A percentile compares a stretch with the other conserved stretches of the same genome.
These are phyloP conservation scores for Annulohypoxylon nitens DNA, from an alignment of 495 filamentous ascomycete genomes.

Conservation along the genomic window DNA sequence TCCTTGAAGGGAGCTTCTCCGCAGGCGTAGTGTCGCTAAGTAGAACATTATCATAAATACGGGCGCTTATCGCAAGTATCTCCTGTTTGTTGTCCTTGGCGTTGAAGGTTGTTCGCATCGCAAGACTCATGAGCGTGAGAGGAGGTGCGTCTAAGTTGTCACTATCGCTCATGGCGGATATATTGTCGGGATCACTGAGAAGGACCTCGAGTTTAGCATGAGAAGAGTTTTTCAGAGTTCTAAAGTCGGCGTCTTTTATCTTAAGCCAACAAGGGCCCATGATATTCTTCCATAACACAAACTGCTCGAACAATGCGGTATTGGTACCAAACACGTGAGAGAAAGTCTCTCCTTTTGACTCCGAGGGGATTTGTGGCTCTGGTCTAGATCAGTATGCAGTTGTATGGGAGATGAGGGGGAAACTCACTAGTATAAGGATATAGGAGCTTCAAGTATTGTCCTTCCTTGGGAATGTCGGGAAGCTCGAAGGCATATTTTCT, in stretches of 20 bases:
- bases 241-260: conserved; percentile 86
- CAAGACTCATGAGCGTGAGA: conserved; percentile 92
- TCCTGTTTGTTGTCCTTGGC: conserved; percentile 96
- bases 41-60: conserved; percentile 91
- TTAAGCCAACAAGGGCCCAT: conserved; percentile 99
- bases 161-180: conserved; percentile 76
- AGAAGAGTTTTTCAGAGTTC: conserved; percentile 87
- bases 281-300: conserved; percentile 96
- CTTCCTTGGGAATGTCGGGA: conserved; percentile 85
- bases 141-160: conserved; percentile 86
- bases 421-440: conserved; percentile 82
- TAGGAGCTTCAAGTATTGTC: conserved; percentile 90
- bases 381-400: conserved; percentile 41
- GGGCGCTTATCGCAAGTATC: conserved; percentile 87
- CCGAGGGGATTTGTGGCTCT: conserved; percentile 72
- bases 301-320: conserved; percentile 95
- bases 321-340: conserved; percentile 95
- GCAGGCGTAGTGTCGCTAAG: conserved; percentile 88
- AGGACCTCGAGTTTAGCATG: conserved; percentile 97
- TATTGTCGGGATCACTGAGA: conserved; percentile 78
- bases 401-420: neutral
- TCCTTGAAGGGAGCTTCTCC: conserved; percentile 88
- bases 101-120: conserved; percentile 88
- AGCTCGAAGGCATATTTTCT: conserved; percentile 98
- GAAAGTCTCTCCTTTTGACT: conserved; percentile 84